Conservation (phyloP, 2,329 filamentous ascomycete species). For the Akanthomyces dipterigenus region DNA sequence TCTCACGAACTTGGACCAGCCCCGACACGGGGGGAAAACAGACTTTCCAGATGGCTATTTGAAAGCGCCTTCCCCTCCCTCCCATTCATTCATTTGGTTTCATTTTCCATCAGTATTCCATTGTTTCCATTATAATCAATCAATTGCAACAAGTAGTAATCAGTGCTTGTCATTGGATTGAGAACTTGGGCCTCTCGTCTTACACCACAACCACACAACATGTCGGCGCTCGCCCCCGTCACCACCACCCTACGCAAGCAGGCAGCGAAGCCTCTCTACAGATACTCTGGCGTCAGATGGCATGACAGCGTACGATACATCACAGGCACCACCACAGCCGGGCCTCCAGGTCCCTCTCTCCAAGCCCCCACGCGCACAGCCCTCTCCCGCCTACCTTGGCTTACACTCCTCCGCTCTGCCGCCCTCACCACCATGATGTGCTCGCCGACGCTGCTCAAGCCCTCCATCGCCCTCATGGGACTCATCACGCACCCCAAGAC, state of each 20-base stretch:
- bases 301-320: conserved; percentile 11
- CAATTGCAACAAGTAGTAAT: neutral
- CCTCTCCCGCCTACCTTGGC: conserved; percentile 17
- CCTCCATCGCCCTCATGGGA: conserved; percentile 20
- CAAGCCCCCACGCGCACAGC: conserved; percentile 9
- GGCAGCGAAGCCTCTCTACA: conserved; percentile 7
- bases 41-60: conserved; percentile 11
- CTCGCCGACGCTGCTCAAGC: conserved; percentile 18
- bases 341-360: neutral
- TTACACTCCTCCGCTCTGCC: conserved; percentile 20
- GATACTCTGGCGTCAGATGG: conserved; percentile 6
- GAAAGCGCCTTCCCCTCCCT: conserved; percentile 7
- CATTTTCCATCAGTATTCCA: neutral
- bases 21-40: neutral
- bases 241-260: conserved; percentile 6
- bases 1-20: neutral
- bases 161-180: neutral
- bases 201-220: conserved; percentile 2
- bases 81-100: neutral
- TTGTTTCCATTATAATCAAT: neutral
- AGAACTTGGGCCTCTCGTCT: neutral
- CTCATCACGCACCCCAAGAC: conserved; percentile 25
- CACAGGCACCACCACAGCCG: conserved; percentile 6
- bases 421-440: conserved; percentile 23
- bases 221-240: conserved; percentile 8